Evolutionary conservation across 108 stramenopile species (phyloP).

Genomic region (Mayamaea pseudoterrestris): DNA sequence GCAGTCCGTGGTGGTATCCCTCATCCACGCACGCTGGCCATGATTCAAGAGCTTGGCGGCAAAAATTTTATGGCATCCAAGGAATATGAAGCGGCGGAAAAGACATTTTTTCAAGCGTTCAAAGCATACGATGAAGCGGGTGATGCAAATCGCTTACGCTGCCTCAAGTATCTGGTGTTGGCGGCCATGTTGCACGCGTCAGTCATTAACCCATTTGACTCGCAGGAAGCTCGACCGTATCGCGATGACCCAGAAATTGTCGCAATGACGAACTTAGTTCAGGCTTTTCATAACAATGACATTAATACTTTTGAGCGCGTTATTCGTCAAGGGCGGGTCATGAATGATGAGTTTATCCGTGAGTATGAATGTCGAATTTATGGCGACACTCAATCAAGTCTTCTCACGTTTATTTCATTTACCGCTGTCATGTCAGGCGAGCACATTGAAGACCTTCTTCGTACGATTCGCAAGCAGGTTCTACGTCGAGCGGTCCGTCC

Average conservation of each 20-base stretch:
- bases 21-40: conserved; percentile 80
- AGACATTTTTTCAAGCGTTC: conserved; percentile 88
- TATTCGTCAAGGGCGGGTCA: conserved; percentile 63
- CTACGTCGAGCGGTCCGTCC: conserved; percentile 70
- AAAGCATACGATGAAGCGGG: conserved; percentile 93
- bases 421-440: too few relatives aligned
- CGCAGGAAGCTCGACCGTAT: conserved; percentile 88
- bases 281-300: conserved; percentile 81
- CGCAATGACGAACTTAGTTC: conserved; percentile 87
- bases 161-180: conserved; percentile 89
- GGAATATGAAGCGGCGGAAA: conserved; percentile 67
- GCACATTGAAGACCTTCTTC: conserved; percentile 77
- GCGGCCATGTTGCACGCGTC: conserved; percentile 84
- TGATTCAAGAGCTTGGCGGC: conserved; percentile 87
- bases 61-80: conserved; percentile 85
- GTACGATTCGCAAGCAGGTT: conserved; percentile 88
- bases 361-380: too few relatives aligned
- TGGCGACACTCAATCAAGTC: too few relatives aligned
- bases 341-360: conserved; percentile 85
- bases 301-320: conserved; percentile 69
- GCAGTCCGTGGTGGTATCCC: conserved; percentile 82
- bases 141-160: conserved; percentile 69
- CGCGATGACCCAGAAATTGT: conserved; percentile 88
- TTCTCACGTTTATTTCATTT: too few relatives aligned
- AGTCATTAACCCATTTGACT: conserved; percentile 89